Percentiles rank a stretch among this genome's conserved stretches.
Evolutionary conservation across 108 stramenopile genomes (phyloP).

Genomic region (Hondaea fermentalgiana): DNA sequence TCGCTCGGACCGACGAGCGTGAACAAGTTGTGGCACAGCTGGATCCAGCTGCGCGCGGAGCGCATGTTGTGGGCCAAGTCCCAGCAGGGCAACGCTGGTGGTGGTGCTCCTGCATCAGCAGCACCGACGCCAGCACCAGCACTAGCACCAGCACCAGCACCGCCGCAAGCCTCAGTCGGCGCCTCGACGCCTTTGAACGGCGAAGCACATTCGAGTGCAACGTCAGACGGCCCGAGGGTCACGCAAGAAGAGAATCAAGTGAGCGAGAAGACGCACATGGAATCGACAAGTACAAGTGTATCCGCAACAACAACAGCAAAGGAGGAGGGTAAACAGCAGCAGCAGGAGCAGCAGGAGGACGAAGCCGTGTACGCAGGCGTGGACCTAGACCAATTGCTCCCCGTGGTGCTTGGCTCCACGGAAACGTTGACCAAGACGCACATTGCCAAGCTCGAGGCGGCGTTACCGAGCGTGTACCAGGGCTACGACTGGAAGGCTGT

Average conservation of each 20-base stretch:
- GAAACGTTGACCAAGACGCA: not conserved
- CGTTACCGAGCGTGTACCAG: not conserved
- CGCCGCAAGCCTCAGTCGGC: not conserved
- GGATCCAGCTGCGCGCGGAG: slow-evolving; percentile 1
- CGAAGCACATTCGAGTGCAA: no score
- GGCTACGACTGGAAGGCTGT: not conserved
- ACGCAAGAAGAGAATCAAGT: no score
- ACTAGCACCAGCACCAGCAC: not conserved
- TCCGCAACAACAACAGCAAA: no score
- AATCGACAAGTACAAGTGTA: no score
- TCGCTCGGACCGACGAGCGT: not conserved
- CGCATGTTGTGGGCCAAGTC: slow-evolving; percentile 15
- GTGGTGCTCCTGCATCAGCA: not conserved
- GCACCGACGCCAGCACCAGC: not conserved
- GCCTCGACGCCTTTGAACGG: no score
- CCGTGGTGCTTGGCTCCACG: not conserved
- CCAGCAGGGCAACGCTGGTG: not conserved
- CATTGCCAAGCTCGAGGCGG: not conserved
- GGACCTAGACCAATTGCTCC: not conserved
- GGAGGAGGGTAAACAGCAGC: not conserved
- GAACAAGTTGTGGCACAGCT: not conserved
- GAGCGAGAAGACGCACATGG: no score
- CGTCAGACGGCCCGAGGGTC: no score
- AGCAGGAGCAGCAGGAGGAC: not conserved
- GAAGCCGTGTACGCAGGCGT: not conserved